phyloP scores from a whole-genome alignment of 352 stramenopile species.

The Globisporangium polare region DNA sequence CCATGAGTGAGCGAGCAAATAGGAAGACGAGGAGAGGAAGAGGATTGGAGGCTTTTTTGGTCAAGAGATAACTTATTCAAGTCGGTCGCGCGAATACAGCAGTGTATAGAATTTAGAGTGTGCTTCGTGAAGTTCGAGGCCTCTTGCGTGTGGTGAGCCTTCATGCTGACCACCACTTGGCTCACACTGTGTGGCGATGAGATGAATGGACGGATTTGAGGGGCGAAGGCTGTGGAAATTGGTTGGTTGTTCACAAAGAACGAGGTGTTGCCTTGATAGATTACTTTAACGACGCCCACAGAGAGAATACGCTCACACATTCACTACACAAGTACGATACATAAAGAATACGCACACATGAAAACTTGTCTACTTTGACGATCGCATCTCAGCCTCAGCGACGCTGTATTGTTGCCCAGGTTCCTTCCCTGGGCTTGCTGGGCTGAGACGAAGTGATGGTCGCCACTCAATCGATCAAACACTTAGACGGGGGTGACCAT shows the following conservation, averaged over 20 bases:
- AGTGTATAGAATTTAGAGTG: constrained; percentile 5
- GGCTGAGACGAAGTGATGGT: background rate
- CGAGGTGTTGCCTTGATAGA: background rate
- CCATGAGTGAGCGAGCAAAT: background rate
- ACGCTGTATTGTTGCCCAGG: background rate
- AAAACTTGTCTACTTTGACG: background rate
- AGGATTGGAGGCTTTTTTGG: background rate
- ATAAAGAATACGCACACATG: background rate
- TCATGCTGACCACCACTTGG: no score
- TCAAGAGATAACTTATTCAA: constrained; percentile 14
- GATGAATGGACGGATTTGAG: background rate
- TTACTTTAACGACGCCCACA: constrained; percentile 5
- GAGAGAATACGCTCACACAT: background rate
- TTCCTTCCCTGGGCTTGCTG: constrained; percentile 1
- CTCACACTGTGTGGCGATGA: no score
- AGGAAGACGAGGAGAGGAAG: no score
- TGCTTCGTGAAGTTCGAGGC: background rate
- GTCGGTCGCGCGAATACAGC: constrained; percentile 7
- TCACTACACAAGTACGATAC: background rate
- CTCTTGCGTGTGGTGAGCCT: background rate
- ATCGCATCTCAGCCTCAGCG: background rate
- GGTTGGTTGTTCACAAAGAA: background rate
- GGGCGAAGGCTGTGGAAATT: background rate
- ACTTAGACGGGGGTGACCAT: constrained; percentile 20
- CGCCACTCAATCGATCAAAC: background rate